phyloP scores from a whole-genome alignment of 1,139 yeast genomes.

The Pichia sp. region DNA sequence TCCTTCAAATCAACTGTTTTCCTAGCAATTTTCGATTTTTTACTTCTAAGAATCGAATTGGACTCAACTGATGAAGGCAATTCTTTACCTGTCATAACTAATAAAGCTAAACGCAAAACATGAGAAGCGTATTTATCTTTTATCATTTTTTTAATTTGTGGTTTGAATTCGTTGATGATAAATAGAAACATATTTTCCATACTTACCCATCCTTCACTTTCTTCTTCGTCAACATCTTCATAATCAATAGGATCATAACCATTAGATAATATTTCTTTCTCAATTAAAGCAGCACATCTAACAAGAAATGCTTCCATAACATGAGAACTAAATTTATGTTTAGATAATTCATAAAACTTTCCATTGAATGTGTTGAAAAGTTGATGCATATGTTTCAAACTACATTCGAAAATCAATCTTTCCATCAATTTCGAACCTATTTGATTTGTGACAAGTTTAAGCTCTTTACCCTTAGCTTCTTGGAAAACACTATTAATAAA shows the following conservation, averaged over 20 bases:
- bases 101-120: conserved; percentile 63
- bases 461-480: conserved; percentile 84
- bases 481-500: conserved; percentile 74
- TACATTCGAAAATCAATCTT: conserved; percentile 64
- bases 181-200: conserved; percentile 59
- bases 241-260: conserved; percentile 26
- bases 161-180: conserved; percentile 61
- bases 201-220: conserved; percentile 36
- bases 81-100: conserved; percentile 70
- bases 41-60: conserved; percentile 74
- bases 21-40: conserved; percentile 82
- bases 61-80: conserved; percentile 70
- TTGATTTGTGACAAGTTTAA: conserved; percentile 88
- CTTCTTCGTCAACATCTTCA: conserved; percentile 26
- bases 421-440: conserved; percentile 91
- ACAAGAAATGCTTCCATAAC: conserved; percentile 82
- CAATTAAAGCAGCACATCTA: conserved; percentile 67
- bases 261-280: conserved; percentile 51
- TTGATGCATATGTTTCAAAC: conserved; percentile 55
- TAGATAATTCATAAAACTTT: conserved; percentile 67
- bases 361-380: conserved; percentile 63
- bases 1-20: conserved; percentile 88
- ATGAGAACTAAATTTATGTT: conserved; percentile 90
- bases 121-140: conserved; percentile 83
- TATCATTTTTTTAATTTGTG: conserved; percentile 52